These are phyloP conservation scores for Dactylonectria estremocensis DNA, from an alignment of 2,329 filamentous ascomycete species.

Conservation along the genomic window DNA sequence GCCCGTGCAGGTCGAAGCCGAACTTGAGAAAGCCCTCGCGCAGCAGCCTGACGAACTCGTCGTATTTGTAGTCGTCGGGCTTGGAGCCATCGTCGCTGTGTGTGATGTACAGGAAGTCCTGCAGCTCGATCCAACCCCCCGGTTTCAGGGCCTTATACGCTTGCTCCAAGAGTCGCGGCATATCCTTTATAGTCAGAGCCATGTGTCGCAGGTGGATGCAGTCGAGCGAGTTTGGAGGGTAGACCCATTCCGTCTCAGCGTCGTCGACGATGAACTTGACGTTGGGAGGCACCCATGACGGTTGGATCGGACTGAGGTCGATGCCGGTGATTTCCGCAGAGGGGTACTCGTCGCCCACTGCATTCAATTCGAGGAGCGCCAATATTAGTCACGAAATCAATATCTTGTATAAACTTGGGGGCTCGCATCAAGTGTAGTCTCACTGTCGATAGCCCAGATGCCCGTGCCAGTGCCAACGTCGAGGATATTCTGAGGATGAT, in stretches of 20 bases:
- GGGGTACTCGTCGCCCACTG: conserved; percentile 64
- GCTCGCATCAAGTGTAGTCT: no score
- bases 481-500: conserved; percentile 56
- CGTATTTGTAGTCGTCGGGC: conserved; percentile 7
- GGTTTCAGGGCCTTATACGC: conserved; percentile 51
- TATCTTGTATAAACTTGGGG: no score
- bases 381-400: no score
- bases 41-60: background rate
- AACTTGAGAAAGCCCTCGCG: conserved; percentile 2
- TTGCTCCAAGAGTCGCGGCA: conserved; percentile 51
- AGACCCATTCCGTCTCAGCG: conserved; percentile 65
- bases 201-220: conserved; percentile 57
- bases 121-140: conserved; percentile 57
- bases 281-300: conserved; percentile 70
- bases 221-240: conserved; percentile 50
- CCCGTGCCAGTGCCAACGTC: conserved; percentile 75
- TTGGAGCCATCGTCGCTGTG: conserved; percentile 52
- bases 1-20: conserved; percentile 17
- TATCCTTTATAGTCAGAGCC: conserved; percentile 53
- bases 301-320: conserved; percentile 73
- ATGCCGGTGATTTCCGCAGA: conserved; percentile 60
- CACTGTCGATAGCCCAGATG: conserved; percentile 69
- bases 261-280: conserved; percentile 78
- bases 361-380: background rate
- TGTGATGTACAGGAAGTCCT: conserved; percentile 58